Evolutionary conservation across 1,284 basidiomycete species (phyloP).

Genomic region (Schizophyllum commune): DNA sequence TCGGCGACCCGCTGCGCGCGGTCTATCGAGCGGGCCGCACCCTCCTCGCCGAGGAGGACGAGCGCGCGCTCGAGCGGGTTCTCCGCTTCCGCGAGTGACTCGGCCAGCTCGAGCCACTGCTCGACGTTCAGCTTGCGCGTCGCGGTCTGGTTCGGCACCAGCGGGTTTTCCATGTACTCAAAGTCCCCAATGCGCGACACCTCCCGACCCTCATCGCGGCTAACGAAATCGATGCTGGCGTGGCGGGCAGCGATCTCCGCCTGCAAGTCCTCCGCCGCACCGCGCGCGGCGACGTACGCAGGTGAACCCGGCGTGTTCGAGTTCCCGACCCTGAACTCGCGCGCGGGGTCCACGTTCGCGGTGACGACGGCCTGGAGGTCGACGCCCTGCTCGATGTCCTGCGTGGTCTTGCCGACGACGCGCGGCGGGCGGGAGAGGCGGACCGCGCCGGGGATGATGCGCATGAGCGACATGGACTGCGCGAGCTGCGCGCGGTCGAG

Average conservation of each 20-base stretch:
- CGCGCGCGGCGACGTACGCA: slow-evolving; percentile 4
- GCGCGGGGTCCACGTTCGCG: neutral
- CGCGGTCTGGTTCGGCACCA: neutral
- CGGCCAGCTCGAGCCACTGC: neutral
- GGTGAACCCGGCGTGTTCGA: slow-evolving; percentile 9
- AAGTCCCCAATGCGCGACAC: no score
- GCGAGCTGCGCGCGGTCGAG: slow-evolving; percentile 4
- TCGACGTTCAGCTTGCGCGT: neutral
- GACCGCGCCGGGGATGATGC: neutral
- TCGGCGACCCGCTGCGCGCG: no score
- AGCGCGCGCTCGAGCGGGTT: neutral
- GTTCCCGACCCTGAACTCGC: neutral
- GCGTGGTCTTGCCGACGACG: slow-evolving; percentile 11
- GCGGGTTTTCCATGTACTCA: neutral
- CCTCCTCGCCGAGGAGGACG: neutral
- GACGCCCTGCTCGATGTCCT: slow-evolving; percentile 19
- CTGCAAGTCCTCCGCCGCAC: neutral
- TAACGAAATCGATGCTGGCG: neutral
- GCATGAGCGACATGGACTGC: slow-evolving; percentile 8
- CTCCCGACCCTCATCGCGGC: no score
- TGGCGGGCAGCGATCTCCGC: neutral
- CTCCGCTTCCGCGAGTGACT: neutral
- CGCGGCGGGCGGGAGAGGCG: slow-evolving; percentile 3
- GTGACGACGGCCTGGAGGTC: slow-evolving; percentile 4
- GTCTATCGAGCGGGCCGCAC: neutral